Percentiles rank a stretch among this genome's conserved stretches.
phyloP scores from a whole-genome alignment of 1,284 basidiomycete species.

The Mycena citricolor region DNA sequence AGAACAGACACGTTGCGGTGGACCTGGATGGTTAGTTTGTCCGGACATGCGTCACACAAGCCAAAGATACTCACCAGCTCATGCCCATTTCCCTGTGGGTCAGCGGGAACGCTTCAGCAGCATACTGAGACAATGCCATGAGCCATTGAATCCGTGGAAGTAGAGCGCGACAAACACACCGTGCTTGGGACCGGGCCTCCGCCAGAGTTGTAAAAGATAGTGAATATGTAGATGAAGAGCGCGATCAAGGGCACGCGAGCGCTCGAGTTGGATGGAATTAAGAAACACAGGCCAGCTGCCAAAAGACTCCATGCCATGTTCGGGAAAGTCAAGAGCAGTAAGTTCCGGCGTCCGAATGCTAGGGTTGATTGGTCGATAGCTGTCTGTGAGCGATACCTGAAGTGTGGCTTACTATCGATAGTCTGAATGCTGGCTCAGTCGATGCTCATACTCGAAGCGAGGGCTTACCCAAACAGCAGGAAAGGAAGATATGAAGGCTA shows the following conservation, averaged over 20 bases:
- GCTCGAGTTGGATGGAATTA: slow-evolving; percentile 30
- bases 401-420: too few relatives aligned
- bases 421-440: too few relatives aligned
- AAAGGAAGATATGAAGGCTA: slow-evolving; percentile 44
- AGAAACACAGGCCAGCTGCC: slow-evolving; percentile 38
- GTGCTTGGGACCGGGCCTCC: slow-evolving; percentile 33
- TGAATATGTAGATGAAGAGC: slow-evolving; percentile 43
- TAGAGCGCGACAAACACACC: background rate
- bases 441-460: too few relatives aligned
- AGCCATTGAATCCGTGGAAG: background rate
- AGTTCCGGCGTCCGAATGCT: slow-evolving; percentile 43
- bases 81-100: slow-evolving; percentile 32
- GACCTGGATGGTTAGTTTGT: background rate
- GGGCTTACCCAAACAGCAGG: slow-evolving; percentile 16
- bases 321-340: slow-evolving; percentile 42
- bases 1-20: slow-evolving; percentile 26
- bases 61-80: slow-evolving; percentile 31
- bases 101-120: slow-evolving; percentile 42
- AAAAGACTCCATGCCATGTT: slow-evolving; percentile 38
- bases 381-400: too few relatives aligned
- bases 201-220: slow-evolving; percentile 37
- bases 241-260: slow-evolving; percentile 36
- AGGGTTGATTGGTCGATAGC: slow-evolving; percentile 20
- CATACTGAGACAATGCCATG: slow-evolving; percentile 43
- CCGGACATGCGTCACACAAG: slow-evolving; percentile 23